Evolutionary conservation across 2,329 filamentous ascomycete genomes (phyloP), one percentile per base, ranked within the genome.

Genomic region (Clonostachys sp.): DNA sequence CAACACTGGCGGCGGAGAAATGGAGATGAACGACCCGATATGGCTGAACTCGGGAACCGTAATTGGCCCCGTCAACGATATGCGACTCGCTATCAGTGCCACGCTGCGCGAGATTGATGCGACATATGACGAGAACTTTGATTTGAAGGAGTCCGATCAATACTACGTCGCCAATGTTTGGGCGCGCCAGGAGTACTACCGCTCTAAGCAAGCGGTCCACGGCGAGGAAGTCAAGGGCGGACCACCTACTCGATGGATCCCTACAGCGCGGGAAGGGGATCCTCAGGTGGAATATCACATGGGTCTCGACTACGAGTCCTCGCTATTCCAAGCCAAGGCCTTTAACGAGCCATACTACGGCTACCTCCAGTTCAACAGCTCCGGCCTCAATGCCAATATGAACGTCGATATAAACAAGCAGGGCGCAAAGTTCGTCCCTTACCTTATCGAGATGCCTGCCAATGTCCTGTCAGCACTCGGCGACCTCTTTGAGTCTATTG

Each of bases 31-130:
- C n/a, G 62, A 67, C 34, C 65, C 70, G 8, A 63, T 64, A 17
- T 74, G 63, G 61, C 59, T 74, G 34, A 74, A 74, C 56, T 74
- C 71, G 5, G 71, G 71, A n/a, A 72, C 70, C 14, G 62, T 72
- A 24, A 70, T 74, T 42, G 71, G 67, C 1, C 69, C 68, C 2
- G 51, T 68, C 16, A 55, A 18, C 6, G 60, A 65, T 20, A 7
- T 65, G 47, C 57, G 52, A 45, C 53, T 49, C 12, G 55, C 62
- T 10, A 50, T 65, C 20, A 42, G 55, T 6, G 61, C 54, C 7
- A 55, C 56, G 16, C 54, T 63, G 41, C 51, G 52, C 14, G 59
- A 61, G 46, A 53, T 48, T 16, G 13, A 45, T 7, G 42, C n/a
- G n/a, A 48, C 47, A 6, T 48, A 45, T 14, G 58, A 69, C 16